phyloP scores from a whole-genome alignment of 768 basidiomycete genomes.

The Leccinum arenicola region DNA sequence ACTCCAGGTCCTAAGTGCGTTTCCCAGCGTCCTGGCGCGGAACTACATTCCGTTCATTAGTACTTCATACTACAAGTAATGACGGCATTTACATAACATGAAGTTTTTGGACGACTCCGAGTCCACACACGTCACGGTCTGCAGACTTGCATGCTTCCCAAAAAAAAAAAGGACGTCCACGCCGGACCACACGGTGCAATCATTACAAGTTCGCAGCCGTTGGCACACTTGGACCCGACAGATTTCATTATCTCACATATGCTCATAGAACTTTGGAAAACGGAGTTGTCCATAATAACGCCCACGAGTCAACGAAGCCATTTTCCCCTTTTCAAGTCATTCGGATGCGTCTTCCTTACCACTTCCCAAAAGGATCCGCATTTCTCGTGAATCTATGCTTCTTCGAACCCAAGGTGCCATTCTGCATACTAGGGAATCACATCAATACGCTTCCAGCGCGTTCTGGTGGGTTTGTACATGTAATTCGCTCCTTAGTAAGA shows the following conservation, averaged over 20 bases:
- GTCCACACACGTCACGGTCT: background rate
- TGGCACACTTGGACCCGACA: constrained; percentile 16
- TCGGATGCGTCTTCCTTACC: background rate
- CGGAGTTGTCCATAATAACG: background rate
- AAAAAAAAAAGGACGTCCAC: constrained; percentile 2
- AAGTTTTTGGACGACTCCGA: background rate
- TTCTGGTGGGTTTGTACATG: constrained; percentile 5
- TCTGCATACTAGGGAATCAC: constrained; percentile 4
- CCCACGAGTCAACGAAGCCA: constrained; percentile 9
- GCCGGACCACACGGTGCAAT: background rate
- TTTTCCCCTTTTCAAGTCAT: constrained; percentile 1
- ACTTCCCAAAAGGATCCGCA: constrained; percentile 26
- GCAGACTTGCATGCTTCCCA: constrained; percentile 5
- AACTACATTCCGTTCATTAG: constrained; percentile 7
- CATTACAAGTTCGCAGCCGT: constrained; percentile 14
- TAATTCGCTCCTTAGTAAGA: background rate
- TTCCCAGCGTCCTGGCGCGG: constrained; percentile 7
- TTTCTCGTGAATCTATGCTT: background rate
- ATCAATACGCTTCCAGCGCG: constrained; percentile 5
- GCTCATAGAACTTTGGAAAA: background rate
- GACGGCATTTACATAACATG: constrained; percentile 20
- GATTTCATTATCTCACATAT: constrained; percentile 15
- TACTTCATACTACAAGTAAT: constrained; percentile 5
- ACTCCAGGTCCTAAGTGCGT: background rate
- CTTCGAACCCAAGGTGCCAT: constrained; percentile 6